phyloP scores from a whole-genome alignment of 495 filamentous ascomycete species.

The Xylaria intraflava region DNA sequence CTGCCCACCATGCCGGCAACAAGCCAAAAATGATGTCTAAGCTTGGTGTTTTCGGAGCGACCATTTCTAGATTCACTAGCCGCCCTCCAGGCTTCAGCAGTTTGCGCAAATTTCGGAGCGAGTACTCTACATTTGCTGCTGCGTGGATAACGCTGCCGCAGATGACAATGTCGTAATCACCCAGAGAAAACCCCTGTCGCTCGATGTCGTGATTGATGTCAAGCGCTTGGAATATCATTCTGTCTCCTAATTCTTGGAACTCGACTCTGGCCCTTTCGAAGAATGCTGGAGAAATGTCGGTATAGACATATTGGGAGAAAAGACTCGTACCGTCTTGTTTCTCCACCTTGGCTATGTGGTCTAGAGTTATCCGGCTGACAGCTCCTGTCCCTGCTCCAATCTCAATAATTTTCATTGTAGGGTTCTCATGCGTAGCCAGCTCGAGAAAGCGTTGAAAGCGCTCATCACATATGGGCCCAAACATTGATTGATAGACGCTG shows the following conservation, averaged over 20 bases:
- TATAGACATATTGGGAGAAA: conserved; percentile 41
- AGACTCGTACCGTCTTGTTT: conserved; percentile 12
- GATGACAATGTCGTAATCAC: conserved; percentile 36
- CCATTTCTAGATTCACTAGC: conserved; percentile 32
- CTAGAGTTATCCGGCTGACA: conserved; percentile 21
- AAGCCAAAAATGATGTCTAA: conserved; percentile 37
- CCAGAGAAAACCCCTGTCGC: conserved; percentile 26
- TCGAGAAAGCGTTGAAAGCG: conserved; percentile 17
- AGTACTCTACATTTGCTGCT: conserved; percentile 28
- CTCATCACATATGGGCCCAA: conserved; percentile 17
- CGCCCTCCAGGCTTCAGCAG: conserved; percentile 33
- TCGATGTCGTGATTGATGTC: conserved; percentile 24
- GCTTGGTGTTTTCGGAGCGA: conserved; percentile 22
- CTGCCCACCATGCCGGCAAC: conserved; percentile 48
- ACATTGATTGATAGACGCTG: no score
- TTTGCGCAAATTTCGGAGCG: conserved; percentile 32
- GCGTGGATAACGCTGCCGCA: conserved; percentile 46
- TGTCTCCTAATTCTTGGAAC: conserved; percentile 10
- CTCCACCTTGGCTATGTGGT: conserved; percentile 16
- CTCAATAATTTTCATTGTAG: conserved; percentile 38
- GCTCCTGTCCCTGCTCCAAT: conserved; percentile 43
- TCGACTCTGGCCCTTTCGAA: conserved; percentile 36
- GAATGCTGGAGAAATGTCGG: conserved; percentile 48
- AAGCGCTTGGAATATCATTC: conserved; percentile 28
- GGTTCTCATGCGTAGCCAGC: conserved; percentile 34